Evolutionary conservation across 805 yeast genomes (phyloP), one percentile per base, ranked within the genome.

Genomic region (Ogataea angusta): DNA sequence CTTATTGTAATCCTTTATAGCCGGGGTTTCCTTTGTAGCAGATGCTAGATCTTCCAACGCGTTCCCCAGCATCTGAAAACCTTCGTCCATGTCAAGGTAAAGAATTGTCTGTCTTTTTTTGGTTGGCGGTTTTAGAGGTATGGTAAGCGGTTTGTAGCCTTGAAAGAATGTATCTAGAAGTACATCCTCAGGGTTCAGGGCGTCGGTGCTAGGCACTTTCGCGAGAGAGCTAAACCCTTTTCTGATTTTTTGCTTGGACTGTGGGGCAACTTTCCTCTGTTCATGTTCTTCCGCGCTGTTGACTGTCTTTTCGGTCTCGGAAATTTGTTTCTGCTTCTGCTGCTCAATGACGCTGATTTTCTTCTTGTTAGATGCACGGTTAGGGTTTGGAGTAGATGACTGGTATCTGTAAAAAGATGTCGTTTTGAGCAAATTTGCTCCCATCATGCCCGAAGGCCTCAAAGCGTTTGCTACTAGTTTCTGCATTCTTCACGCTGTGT

Each of bases 131-230:
- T 47, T 39, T 16, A 61, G 43, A 2, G 67, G 67, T 19, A 60
- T 30, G 9, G 66, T 56, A 23, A 64, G 43, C 10, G 69, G 69
- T 30, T 60, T 57, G 36, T 62, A 63, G 2, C 66, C 68, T 42
- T 57, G 63, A 43, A 64, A 64, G 6, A 64, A 46, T n/a, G 48
- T 54, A 43, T 64, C 68, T 17, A 64, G 37, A 22, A 64, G 38
- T 8, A 64, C 49, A 18, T 63, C 67, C 30, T 56, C 60, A 7
- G 68, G 62, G 23, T 53, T 62, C 13, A 63, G 41, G 14, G 54
- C 53, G 29, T 56, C 47, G 2, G 66, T 61, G 17, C 57, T 56
- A 13, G 68, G 65, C 9, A 64, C 67, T 38, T 60, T 63, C 2
- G 56, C 49, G n/a, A 64, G 47, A 4, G 59, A 54, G 28, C 59